Percentiles rank a stretch among this genome's conserved stretches.
Conservation (phyloP, 768 basidiomycete genomes). For the Aureoboletus auriporus region DNA sequence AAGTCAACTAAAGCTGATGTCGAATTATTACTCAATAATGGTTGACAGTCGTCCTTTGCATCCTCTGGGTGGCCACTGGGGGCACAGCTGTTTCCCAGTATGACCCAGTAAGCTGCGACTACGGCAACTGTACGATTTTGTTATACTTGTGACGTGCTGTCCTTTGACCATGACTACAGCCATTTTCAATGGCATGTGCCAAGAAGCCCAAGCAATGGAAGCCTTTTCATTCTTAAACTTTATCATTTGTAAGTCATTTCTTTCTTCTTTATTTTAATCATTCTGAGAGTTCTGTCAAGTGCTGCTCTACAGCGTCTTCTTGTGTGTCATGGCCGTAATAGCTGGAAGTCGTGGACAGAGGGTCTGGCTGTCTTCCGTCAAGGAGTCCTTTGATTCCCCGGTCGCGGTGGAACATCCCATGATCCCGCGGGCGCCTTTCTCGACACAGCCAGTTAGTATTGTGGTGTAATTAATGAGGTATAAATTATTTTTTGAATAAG, state of each 20-base stretch:
- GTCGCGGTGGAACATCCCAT: conserved; percentile 12
- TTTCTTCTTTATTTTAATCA: background rate
- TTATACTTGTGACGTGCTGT: background rate
- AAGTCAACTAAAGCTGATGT: conserved; percentile 6
- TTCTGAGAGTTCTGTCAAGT: conserved; percentile 23
- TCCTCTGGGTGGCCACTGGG: conserved; percentile 39
- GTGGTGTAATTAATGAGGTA: background rate
- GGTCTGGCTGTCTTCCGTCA: conserved; percentile 34
- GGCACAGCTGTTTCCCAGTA: conserved; percentile 19
- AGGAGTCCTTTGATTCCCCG: conserved; percentile 20
- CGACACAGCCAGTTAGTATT: background rate
- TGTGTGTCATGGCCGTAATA: conserved; percentile 24
- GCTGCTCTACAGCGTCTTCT: conserved; percentile 24
- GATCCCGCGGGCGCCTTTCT: background rate
- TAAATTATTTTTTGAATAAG: background rate
- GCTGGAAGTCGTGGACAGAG: conserved; percentile 26
- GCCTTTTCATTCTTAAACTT: conserved; percentile 38
- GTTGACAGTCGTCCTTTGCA: conserved; percentile 28
- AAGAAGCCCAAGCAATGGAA: conserved; percentile 27
- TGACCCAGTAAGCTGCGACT: conserved; percentile 6
- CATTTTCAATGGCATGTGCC: conserved; percentile 16
- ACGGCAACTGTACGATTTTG: conserved; percentile 3
- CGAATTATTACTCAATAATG: background rate
- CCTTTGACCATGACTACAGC: conserved; percentile 9
- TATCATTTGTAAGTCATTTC: conserved; percentile 25